Base-by-base conservation (phyloP, 176 grass and related monocot genomes). In the Rhynchospora tenuis region DNA sequence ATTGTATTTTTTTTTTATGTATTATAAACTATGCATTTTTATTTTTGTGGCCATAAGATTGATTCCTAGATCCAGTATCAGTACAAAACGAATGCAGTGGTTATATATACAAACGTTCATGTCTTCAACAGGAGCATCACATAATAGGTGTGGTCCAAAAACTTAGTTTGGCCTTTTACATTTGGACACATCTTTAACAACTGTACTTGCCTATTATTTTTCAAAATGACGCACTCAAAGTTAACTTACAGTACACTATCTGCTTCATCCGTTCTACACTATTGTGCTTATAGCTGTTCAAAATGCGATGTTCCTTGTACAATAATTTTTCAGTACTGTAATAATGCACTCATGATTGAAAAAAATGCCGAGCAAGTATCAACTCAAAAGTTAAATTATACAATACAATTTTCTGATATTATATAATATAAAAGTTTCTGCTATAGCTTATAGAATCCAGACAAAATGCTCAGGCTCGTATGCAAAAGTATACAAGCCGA, bases 31-130 rank as follows among this genome's bases (percentile, higher is more conserved):
- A 19, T 67, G 12, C 7, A 31, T 31, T 51, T 51, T 27, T 73
- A 73, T 73, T 6, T 75, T 54, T 75, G 45, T 76, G 73, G 73
- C 54, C 31, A 66, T 43, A 0, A 38, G 78, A 60, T 16, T 24
- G n/a, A 83, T 71, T 71, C 67, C 38, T 71, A 71, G 67, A 71
- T 71, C 67, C 67, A 76, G 72, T 54, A 76, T 45, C 50, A 28
- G 48, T 76, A 76, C 13, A 55, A 77, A 73, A 65, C 38, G 60
- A 75, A 27, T 51, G 9, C 17, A 77, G 69, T 64, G 71, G 52
- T 62, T 76, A 50, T 80, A 54, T 76, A 77, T n/a, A 45, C 15
- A 48, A 42, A 78, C 17, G 70, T 55, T 78, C 63, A 68, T 28
- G 17, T 63, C 59, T 67, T 43, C 22, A 82, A 17, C 59, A 48